Conservation (phyloP, 495 filamentous ascomycete species). For the Aspergillus incahuasiensis region DNA sequence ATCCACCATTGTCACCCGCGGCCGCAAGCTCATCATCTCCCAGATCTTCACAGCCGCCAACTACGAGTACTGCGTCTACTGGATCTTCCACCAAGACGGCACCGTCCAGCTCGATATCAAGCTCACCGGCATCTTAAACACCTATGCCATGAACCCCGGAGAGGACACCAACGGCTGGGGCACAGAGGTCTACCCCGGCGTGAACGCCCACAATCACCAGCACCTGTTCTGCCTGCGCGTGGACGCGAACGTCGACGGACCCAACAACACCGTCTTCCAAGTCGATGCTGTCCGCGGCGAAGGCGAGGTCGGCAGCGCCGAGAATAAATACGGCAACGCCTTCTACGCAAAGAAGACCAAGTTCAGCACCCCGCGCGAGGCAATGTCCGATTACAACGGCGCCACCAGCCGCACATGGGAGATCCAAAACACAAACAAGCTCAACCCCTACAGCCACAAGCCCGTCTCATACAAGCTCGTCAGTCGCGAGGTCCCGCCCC, state of each 20-base stretch:
- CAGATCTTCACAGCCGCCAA: conserved; percentile 96
- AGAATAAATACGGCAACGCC: conserved; percentile 92
- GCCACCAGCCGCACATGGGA: conserved; percentile 82
- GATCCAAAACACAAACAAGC: conserved; percentile 76
- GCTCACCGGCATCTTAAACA: conserved; percentile 92
- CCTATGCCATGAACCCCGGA: conserved; percentile 76
- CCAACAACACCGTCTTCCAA: conserved; percentile 80
- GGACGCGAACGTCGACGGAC: conserved; percentile 86
- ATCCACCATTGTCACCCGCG: conserved; percentile 79
- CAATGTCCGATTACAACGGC: conserved; percentile 78
- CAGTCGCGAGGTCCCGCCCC: conserved; percentile 70
- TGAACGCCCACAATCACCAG: conserved; percentile 81
- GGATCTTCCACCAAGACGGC: conserved; percentile 92
- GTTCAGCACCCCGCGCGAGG: conserved; percentile 65
- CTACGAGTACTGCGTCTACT: conserved; percentile 95
- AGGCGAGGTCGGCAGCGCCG: conserved; percentile 68
- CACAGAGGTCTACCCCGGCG: conserved; percentile 87
- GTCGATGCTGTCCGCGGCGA: conserved; percentile 63
- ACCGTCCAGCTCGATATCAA: conserved; percentile 94
- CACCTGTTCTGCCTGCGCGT: conserved; percentile 92
- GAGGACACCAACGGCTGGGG: conserved; percentile 89
- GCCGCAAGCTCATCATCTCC: conserved; percentile 80
- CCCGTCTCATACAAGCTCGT: conserved; percentile 90
- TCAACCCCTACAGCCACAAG: conserved; percentile 82
- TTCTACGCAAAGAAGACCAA: conserved; percentile 89